Evolutionary conservation across 2,329 filamentous ascomycete species (phyloP).

Genomic region (Talaromyces sp.): DNA sequence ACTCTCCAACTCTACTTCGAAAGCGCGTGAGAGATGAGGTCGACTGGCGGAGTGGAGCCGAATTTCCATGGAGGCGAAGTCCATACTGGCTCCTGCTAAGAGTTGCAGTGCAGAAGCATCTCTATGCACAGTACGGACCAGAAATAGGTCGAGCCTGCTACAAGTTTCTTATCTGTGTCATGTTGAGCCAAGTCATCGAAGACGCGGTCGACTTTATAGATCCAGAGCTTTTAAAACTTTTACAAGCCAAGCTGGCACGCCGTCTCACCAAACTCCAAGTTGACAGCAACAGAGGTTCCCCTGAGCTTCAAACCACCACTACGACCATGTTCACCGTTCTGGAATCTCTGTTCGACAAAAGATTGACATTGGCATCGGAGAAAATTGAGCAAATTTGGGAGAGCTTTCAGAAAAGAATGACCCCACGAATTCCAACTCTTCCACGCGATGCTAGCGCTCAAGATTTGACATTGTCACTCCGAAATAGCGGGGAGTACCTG

Average conservation of each 20-base stretch:
- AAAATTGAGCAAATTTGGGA: conserved; percentile 32
- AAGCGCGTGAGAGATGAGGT: conserved; percentile 64
- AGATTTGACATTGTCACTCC: not conserved
- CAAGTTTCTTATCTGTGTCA: conserved; percentile 52
- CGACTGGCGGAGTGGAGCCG: conserved; percentile 38
- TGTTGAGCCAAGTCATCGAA: conserved; percentile 45
- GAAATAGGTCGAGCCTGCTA: conserved; percentile 46
- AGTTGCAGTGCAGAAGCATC: conserved; percentile 51
- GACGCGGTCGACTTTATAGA: conserved; percentile 24
- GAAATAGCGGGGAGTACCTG: not conserved
- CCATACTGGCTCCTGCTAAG: conserved; percentile 60
- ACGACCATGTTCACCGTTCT: not conserved
- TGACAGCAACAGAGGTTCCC: conserved; percentile 20
- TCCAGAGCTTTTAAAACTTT: conserved; percentile 32
- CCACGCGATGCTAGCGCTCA: not conserved
- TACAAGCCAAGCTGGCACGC: conserved; percentile 52
- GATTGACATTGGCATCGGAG: not conserved
- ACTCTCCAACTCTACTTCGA: conserved; percentile 34
- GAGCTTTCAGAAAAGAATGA: conserved; percentile 35
- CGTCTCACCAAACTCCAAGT: conserved; percentile 55
- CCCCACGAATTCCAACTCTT: not conserved
- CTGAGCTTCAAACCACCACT: not conserved
- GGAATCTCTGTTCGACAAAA: not conserved
- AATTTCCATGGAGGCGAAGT: conserved; percentile 57
- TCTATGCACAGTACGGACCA: conserved; percentile 38